Base-by-base conservation (phyloP, 129 eudicot species). In the Pittosporum tobira region DNA sequence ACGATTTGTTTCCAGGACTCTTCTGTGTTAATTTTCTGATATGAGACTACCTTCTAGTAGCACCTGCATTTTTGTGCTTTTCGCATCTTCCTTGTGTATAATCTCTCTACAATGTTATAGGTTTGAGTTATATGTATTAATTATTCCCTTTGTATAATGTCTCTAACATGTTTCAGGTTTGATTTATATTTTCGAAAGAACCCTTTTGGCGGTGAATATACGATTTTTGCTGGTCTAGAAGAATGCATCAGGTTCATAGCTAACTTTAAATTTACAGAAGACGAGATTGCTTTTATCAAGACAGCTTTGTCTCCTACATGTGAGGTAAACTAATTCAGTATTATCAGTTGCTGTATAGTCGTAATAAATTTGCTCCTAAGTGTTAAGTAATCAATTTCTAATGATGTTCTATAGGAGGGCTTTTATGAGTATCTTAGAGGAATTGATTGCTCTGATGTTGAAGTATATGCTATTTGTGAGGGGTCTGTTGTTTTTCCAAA, bases 161-260 rank as follows among this genome's bases (percentile, higher is more conserved):
- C n/a, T n/a, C n/a, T n/a, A 37, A 22, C 43, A 22, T 68, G 27
- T 79, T 75, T 48, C 85, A 90, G 97, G 94, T 90, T 85, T 67
- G 95, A 90, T 71, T 83, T 90, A 73, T 90, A 82, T 74, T 90
- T 85, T 61, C 74, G 95, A 61, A 90, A 70, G 75, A 91, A 84
- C 48, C 98, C 98, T 2, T 91, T 91, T 81, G 94, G 90, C 7
- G 98, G 98, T 25, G 98, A 90, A 66, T 90, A 82, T 63, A 90
- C 97, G 2, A 78, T 90, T 25, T 90, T 90, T 80, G 95, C 97
- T 56, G 97, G 97, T 59, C 70, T 90, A 9, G 95, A 90, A 78
- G 97, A 90, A 64, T 90, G 97, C 83, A 82, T 90, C 61, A 75
- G 80, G 75, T 80, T 82, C 75, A 83, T 90, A 73, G 97, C 97